Evolutionary conservation across 176 grass and related monocot species (phyloP).

Genomic region (Canna indica): DNA sequence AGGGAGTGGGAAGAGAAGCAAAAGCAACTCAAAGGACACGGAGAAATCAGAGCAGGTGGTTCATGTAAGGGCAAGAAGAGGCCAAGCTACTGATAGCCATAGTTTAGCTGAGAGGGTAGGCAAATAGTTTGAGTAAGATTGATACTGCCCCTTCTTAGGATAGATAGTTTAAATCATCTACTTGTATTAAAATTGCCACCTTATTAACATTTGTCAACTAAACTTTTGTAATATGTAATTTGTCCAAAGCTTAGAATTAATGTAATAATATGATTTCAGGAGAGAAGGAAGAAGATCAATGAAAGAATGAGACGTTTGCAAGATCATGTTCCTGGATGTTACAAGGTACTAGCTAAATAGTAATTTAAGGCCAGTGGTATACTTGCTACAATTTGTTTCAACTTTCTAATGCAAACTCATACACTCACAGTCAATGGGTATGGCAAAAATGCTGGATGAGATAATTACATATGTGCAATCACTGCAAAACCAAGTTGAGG

Average conservation of each 20-base stretch:
- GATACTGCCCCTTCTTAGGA: neutral
- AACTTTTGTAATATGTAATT: neutral
- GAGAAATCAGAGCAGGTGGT: conserved; percentile 13
- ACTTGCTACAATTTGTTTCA: neutral
- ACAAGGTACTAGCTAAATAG: conserved; percentile 10
- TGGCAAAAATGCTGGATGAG: conserved; percentile 20
- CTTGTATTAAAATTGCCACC: neutral
- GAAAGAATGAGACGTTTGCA: conserved; percentile 19
- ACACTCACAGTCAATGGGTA: conserved; percentile 13
- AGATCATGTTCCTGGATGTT: conserved; percentile 19
- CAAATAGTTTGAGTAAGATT: neutral
- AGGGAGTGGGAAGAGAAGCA: neutral
- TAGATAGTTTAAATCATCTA: neutral
- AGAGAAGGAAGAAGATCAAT: conserved; percentile 21
- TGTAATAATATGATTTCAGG: neutral
- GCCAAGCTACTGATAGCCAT: conserved; percentile 18
- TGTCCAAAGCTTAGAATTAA: neutral
- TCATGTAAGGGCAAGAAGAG: conserved; percentile 30
- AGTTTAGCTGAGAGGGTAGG: conserved; percentile 24
- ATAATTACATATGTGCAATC: conserved; percentile 22
- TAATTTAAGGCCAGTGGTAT: neutral
- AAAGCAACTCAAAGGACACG: conserved; percentile 5
- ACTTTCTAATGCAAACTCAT: neutral
- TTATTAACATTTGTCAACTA: neutral
- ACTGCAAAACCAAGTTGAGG: conserved; percentile 25